Percentiles rank a stretch among this genome's conserved stretches.
These are phyloP conservation scores for Botrytis porri DNA, from an alignment of 2,329 filamentous ascomycete species.

Conservation along the genomic window DNA sequence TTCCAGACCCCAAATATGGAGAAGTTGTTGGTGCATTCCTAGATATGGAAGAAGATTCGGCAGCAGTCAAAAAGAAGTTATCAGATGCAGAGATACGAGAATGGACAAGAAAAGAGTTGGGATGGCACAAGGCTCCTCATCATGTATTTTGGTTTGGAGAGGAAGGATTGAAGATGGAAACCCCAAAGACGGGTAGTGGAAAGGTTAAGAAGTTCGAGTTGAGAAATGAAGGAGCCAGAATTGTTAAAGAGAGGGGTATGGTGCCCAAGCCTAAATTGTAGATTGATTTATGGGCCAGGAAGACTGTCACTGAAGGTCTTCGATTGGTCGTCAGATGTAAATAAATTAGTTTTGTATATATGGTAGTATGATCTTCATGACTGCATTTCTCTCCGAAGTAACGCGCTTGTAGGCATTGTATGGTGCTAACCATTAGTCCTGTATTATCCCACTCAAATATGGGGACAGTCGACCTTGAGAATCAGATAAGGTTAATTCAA, in stretches of 20 bases:
- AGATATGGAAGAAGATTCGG: constrained; percentile 52
- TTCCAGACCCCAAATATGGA: constrained; percentile 62
- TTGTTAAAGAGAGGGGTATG: constrained; percentile 24
- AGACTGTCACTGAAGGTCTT: neutral
- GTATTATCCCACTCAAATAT: neutral
- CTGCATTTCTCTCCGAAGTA: neutral
- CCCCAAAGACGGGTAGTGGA: constrained; percentile 68
- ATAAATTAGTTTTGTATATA: constrained; percentile 6
- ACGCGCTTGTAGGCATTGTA: neutral
- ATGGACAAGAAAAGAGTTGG: constrained; percentile 61
- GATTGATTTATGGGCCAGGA: neutral
- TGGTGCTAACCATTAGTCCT: neutral
- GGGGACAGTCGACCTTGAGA: neutral
- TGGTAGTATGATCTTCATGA: neutral
- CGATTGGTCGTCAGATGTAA: neutral
- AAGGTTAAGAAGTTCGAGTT: constrained; percentile 61
- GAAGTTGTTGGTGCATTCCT: constrained; percentile 66
- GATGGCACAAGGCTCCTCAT: constrained; percentile 65
- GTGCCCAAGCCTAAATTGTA: constrained; percentile 11
- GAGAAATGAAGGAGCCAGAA: constrained; percentile 26
- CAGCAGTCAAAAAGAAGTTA: constrained; percentile 61
- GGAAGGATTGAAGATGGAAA: constrained; percentile 44
- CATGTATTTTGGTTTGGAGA: constrained; percentile 75
- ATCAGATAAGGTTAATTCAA: neutral
- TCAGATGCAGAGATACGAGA: constrained; percentile 54